Conservation (phyloP, 768 basidiomycete genomes). For the Candolleomyces efflorescens region DNA sequence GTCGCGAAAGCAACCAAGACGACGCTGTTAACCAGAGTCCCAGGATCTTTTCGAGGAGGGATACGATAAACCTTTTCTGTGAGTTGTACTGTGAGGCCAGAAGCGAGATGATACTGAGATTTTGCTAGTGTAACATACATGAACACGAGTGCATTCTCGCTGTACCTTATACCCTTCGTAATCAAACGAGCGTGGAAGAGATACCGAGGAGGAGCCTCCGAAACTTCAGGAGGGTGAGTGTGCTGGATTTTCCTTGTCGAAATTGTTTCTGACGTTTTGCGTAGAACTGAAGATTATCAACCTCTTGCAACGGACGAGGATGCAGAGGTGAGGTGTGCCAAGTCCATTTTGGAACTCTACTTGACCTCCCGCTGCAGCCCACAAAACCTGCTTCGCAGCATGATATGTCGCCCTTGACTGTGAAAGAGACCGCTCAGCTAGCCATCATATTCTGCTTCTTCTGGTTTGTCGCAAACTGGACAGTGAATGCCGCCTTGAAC, state of each 20-base stretch:
- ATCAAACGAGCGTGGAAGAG: slow-evolving; percentile 19
- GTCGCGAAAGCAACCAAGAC: not conserved
- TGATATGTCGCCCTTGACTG: slow-evolving; percentile 20
- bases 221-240: not conserved
- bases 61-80: slow-evolving; percentile 89
- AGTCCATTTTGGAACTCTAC: not conserved
- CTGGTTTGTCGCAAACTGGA: slow-evolving; percentile 96
- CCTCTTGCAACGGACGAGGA: slow-evolving; percentile 16
- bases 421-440: slow-evolving; percentile 70
- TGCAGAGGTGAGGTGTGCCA: not conserved
- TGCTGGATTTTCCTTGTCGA: not conserved
- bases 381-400: slow-evolving; percentile 1
- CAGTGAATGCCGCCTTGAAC: slow-evolving; percentile 75
- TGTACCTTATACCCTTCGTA: slow-evolving; percentile 29
- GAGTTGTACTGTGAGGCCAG: slow-evolving; percentile 9
- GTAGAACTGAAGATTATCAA: slow-evolving; percentile 19
- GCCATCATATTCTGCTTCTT: slow-evolving; percentile 80
- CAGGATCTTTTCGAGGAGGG: slow-evolving; percentile 55
- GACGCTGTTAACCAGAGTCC: not conserved
- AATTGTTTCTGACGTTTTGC: not conserved
- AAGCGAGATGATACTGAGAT: not conserved
- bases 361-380: not conserved
- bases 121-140: slow-evolving; percentile 55
- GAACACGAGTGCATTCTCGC: slow-evolving; percentile 81
- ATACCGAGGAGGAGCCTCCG: not conserved